phyloP scores from a whole-genome alignment of 1,284 basidiomycete genomes.

The Psilocybe mexicana region DNA sequence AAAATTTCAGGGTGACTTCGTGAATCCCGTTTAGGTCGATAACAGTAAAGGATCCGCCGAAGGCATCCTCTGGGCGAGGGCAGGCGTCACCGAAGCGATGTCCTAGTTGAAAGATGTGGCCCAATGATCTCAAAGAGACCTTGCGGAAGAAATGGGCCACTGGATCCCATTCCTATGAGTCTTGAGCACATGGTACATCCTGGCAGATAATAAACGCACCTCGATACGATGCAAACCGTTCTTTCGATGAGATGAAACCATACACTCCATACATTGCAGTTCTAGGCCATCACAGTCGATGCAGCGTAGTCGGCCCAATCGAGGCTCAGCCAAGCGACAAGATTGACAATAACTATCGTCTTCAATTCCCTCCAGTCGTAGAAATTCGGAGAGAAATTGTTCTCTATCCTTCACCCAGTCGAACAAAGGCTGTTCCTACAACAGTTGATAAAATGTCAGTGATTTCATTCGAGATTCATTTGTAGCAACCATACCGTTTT shows the following conservation, averaged over 20 bases:
- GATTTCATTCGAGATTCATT: too few relatives aligned
- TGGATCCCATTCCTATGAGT: slow-evolving; percentile 24
- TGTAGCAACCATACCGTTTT: too few relatives aligned
- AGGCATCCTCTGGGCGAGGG: slow-evolving; percentile 3
- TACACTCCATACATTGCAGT: not conserved
- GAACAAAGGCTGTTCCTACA: not conserved
- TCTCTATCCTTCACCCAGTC: slow-evolving; percentile 13
- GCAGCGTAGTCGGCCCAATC: not conserved
- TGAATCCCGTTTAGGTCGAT: slow-evolving; percentile 22
- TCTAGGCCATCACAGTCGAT: slow-evolving; percentile 4
- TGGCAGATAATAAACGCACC: not conserved
- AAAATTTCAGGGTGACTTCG: slow-evolving; percentile 19
- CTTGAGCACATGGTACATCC: not conserved
- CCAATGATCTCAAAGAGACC: slow-evolving; percentile 23
- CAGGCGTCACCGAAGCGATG: slow-evolving; percentile 22
- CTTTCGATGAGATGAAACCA: not conserved
- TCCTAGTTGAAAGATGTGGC: slow-evolving; percentile 28
- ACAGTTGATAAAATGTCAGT: too few relatives aligned
- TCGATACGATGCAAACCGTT: slow-evolving; percentile 2
- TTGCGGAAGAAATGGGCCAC: slow-evolving; percentile 21
- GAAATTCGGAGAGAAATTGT: slow-evolving; percentile 9
- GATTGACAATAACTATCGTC: too few relatives aligned
- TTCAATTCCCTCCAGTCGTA: slow-evolving; percentile 5
- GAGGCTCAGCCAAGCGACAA: too few relatives aligned
- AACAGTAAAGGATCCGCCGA: slow-evolving; percentile 17